Conservation (phyloP, 352 stramenopile species). For the Pythium diclinum region DNA sequence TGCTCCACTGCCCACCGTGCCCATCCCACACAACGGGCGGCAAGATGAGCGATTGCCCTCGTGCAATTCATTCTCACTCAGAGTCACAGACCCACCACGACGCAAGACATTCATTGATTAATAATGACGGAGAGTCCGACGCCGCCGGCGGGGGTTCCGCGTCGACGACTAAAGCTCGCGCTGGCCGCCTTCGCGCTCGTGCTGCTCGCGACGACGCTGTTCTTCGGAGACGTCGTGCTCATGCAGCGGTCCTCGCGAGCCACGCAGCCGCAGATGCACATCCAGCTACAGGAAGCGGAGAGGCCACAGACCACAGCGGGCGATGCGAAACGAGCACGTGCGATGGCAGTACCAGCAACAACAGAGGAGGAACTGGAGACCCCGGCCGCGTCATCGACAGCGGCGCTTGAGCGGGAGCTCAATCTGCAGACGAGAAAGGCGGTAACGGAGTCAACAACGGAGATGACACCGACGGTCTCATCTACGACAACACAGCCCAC, state of each 20-base stretch:
- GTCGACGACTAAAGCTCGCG: neutral
- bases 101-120: too few relatives aligned
- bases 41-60: neutral
- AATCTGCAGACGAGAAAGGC: neutral
- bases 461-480: neutral
- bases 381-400: neutral
- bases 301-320: neutral
- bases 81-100: too few relatives aligned
- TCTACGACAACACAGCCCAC: neutral
- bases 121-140: neutral
- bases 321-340: neutral
- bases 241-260: neutral
- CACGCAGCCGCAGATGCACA: neutral
- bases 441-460: neutral
- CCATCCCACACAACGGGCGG: neutral
- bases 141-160: neutral
- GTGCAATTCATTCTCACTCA: neutral
- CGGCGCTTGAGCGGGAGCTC: neutral
- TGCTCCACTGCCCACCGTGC: neutral
- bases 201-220: conserved; percentile 1
- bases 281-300: neutral
- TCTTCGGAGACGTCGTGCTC: conserved; percentile 2
- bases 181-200: neutral
- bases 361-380: neutral
- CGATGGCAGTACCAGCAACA: neutral